Evolutionary conservation across 495 filamentous ascomycete species (phyloP).

Genomic region (Tetracladium setigerum): DNA sequence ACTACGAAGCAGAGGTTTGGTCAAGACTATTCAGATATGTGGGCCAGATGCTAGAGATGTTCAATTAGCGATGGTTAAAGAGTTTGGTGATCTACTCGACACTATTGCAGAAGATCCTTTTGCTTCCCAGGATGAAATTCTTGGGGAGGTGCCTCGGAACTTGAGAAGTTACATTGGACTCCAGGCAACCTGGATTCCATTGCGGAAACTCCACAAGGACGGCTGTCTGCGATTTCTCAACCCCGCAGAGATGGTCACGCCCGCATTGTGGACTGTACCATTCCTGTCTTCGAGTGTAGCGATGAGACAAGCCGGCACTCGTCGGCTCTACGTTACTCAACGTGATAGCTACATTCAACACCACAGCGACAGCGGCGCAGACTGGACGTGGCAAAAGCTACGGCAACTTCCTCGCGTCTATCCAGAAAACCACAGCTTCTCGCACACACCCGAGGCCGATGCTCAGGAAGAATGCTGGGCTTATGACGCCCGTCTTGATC

Average conservation of each 20-base stretch:
- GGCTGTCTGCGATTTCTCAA: conserved; percentile 56
- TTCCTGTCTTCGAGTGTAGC: conserved; percentile 56
- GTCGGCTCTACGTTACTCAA: conserved; percentile 58
- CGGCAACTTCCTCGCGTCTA: conserved; percentile 49
- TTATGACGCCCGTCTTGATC: conserved; percentile 47
- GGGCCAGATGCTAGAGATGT: conserved; percentile 53
- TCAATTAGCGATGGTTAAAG: conserved; percentile 45
- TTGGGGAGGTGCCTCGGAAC: neutral
- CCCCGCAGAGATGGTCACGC: conserved; percentile 56
- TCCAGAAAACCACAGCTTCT: conserved; percentile 31
- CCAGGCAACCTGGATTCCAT: conserved; percentile 52
- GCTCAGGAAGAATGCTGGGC: conserved; percentile 50
- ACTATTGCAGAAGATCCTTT: conserved; percentile 23
- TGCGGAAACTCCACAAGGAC: conserved; percentile 64
- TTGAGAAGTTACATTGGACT: conserved; percentile 34
- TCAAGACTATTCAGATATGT: conserved; percentile 48
- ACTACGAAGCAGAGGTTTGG: conserved; percentile 57
- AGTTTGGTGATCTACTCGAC: conserved; percentile 47
- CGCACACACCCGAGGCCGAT: conserved; percentile 47
- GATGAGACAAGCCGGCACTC: conserved; percentile 51
- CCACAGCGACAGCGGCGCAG: conserved; percentile 30
- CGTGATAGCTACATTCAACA: conserved; percentile 56
- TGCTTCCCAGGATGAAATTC: conserved; percentile 12
- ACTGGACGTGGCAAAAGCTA: conserved; percentile 56
- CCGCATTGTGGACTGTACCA: conserved; percentile 56